A percentile compares a stretch with the other conserved stretches of the same genome.
Conservation (phyloP, 176 grass and related monocot species). For the Avena insularis region DNA sequence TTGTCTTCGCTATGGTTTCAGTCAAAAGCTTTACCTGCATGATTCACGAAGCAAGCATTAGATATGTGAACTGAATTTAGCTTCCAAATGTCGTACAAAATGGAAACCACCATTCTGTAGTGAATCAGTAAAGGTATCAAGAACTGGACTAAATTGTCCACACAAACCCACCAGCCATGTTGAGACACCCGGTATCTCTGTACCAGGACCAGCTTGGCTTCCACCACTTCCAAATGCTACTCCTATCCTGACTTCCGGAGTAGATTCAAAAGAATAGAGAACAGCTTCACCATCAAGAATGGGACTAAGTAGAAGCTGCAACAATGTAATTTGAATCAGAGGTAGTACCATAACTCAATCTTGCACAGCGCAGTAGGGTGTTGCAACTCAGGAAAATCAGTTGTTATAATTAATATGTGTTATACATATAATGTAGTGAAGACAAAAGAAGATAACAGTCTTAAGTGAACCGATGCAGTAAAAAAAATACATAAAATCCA, state of each 20-base stretch:
- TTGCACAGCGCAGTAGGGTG: background rate
- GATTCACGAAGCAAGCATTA: constrained; percentile 38
- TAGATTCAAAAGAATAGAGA: constrained; percentile 93
- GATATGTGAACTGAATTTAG: constrained; percentile 29
- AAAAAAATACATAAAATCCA: background rate
- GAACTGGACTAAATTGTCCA: constrained; percentile 21
- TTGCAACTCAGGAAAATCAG: background rate
- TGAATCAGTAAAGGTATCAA: constrained; percentile 22
- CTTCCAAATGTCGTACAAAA: background rate
- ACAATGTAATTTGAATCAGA: constrained; percentile 41
- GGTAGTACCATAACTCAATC: constrained; percentile 19
- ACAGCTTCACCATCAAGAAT: constrained; percentile 99
- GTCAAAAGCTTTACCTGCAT: constrained; percentile 86
- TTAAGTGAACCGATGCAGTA: background rate
- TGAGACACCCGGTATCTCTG: constrained; percentile 90
- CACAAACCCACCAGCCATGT: constrained; percentile 87
- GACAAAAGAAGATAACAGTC: background rate
- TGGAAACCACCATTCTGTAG: background rate
- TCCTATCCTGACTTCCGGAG: constrained; percentile 86
- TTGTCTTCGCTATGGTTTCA: constrained; percentile 82
- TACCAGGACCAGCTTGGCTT: constrained; percentile 79
- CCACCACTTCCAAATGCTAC: constrained; percentile 96
- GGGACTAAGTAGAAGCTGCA: constrained; percentile 84
- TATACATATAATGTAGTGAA: background rate
- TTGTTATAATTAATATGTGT: background rate